A percentile compares a stretch with the other conserved stretches of the same genome.
Conservation (phyloP, 805 yeast species). For the Peterozyma xylosa region DNA sequence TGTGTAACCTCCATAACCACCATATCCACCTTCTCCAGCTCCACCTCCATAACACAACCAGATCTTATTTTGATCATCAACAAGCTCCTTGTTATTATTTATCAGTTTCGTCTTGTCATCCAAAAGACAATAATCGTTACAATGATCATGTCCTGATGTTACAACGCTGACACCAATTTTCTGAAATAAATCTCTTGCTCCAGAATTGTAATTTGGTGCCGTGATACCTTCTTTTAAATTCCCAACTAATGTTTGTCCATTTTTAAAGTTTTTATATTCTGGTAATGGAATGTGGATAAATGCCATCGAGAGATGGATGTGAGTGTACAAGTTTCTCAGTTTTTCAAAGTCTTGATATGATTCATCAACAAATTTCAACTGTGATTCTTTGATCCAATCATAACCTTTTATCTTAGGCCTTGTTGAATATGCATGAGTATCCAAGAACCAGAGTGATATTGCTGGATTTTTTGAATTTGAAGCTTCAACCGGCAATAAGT, state of each 20-base stretch:
- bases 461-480: conserved; percentile 29
- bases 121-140: conserved; percentile 80
- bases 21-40: conserved; percentile 93
- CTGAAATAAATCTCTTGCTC: conserved; percentile 51
- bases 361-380: conserved; percentile 47
- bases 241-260: conserved; percentile 47
- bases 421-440: conserved; percentile 71
- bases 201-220: conserved; percentile 67
- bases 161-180: conserved; percentile 68
- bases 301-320: conserved; percentile 65
- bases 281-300: conserved; percentile 94
- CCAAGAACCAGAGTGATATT: conserved; percentile 66
- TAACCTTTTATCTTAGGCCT: conserved; percentile 66
- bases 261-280: conserved; percentile 52
- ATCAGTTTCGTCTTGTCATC: conserved; percentile 24
- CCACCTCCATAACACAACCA: conserved; percentile 97
- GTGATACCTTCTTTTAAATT: conserved; percentile 63
- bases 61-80: conserved; percentile 22
- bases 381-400: conserved; percentile 75
- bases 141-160: conserved; percentile 92
- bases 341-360: conserved; percentile 22
- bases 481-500: conserved; percentile 44
- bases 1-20: conserved; percentile 83
- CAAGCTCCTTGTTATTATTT: conserved; percentile 10
- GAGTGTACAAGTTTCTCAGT: conserved; percentile 25